Percentiles rank a stretch among this genome's conserved stretches.
Conservation (phyloP, 345 rosid genomes). For the Brassica incana region DNA sequence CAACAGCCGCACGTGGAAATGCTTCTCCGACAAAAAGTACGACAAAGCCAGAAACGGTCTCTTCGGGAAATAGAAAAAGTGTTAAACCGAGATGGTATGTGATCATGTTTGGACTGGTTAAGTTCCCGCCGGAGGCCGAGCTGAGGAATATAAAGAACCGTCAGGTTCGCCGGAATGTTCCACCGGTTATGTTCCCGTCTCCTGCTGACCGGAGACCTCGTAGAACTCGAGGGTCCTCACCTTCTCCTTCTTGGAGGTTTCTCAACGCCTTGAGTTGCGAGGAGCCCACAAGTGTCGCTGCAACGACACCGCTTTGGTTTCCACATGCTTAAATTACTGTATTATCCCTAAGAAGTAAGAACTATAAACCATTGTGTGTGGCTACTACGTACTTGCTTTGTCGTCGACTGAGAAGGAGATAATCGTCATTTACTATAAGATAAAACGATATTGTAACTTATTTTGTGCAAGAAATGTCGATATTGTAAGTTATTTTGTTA, state of each 20-base stretch:
- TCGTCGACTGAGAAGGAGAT: neutral
- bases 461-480: constrained; percentile 16
- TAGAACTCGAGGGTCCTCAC: constrained; percentile 30
- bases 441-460: constrained; percentile 17
- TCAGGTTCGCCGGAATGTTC: constrained; percentile 55
- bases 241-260: constrained; percentile 49
- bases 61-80: constrained; percentile 13
- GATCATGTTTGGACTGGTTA: constrained; percentile 62
- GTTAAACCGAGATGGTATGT: constrained; percentile 63
- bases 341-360: neutral
- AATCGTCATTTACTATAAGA: constrained; percentile 4
- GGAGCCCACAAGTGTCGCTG: constrained; percentile 55
- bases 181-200: constrained; percentile 45
- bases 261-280: constrained; percentile 69
- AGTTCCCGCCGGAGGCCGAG: constrained; percentile 62
- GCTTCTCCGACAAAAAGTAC: neutral
- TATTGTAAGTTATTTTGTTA: constrained; percentile 25
- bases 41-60: constrained; percentile 3
- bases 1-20: constrained; percentile 18
- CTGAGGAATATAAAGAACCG: constrained; percentile 67
- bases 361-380: neutral
- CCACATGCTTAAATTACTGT: constrained; percentile 32
- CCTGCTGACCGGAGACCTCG: constrained; percentile 40
- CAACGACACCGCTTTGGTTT: constrained; percentile 51
- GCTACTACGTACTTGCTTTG: constrained; percentile 15